Conservation (phyloP, 768 basidiomycete species). For the Leccinum arenicola region DNA sequence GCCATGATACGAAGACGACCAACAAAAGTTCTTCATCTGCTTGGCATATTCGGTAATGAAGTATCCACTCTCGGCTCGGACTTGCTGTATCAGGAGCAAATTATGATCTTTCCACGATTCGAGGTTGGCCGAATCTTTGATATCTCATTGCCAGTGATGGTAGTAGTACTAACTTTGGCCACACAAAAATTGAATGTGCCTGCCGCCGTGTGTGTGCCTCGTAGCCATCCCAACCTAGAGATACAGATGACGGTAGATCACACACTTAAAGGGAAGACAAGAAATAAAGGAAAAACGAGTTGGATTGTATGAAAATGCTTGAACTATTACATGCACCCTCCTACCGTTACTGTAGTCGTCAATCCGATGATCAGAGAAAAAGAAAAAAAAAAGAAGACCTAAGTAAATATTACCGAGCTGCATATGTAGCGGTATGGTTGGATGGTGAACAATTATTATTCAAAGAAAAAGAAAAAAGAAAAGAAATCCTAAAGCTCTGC, state of each 20-base stretch:
- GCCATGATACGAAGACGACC: background rate
- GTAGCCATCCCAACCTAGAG: background rate
- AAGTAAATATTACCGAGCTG: constrained; percentile 5
- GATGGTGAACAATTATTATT: background rate
- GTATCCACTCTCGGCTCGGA: no score
- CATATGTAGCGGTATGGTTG: background rate
- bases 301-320: constrained; percentile 13
- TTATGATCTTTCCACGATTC: no score
- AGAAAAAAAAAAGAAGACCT: background rate
- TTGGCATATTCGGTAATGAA: no score
- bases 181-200: no score
- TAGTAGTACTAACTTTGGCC: no score
- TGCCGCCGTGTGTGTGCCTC: no score
- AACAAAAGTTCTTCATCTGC: no score
- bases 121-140: no score
- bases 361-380: background rate
- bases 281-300: background rate
- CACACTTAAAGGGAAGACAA: background rate
- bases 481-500: constrained; percentile 20
- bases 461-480: background rate
- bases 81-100: no score
- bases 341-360: background rate
- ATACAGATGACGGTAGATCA: background rate
- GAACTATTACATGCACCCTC: constrained; percentile 18
- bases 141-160: no score